Evolutionary conservation across 176 grass and related monocot species (phyloP), one percentile per base, ranked within the genome.

Genomic region (Bonia amplexicaulis): DNA sequence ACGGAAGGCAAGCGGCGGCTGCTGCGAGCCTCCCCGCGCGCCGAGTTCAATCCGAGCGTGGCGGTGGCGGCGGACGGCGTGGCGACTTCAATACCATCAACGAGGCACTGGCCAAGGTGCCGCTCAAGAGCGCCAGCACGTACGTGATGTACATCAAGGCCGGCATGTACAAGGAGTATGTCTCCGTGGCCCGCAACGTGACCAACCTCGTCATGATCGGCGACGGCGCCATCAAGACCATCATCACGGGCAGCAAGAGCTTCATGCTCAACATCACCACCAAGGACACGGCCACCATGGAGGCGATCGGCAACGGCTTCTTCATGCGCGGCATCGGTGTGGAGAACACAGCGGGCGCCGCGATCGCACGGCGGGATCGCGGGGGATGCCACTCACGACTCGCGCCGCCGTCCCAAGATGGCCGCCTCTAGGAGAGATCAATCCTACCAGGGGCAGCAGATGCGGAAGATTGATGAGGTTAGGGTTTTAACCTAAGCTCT

Each of bases 311-410:
- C 15, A 86, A 97, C 64, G 89, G 91, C 2, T 97, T 93, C 87
- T 88, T 93, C 69, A 92, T 90, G 67, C 82, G 80, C 57, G 90
- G 71, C 33, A 22, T 97, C 2, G 48, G 40, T 3, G 88, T 97
- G 66, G 94, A 97, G 85, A 97, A 97, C 89, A 93, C 91, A 11
- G 94, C 94, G 0, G 94, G 91, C 0, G 58, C 94, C 5, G n/a
- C n/a, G n/a, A n/a, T n/a, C n/a, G n/a, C n/a, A n/a, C n/a, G n/a
- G n/a, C n/a, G n/a, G n/a, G n/a, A n/a, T n/a, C n/a, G n/a, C n/a
- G n/a, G n/a, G n/a, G n/a, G n/a, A n/a, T n/a, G n/a, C n/a, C n/a
- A n/a, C n/a, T n/a, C n/a, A n/a, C n/a, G n/a, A n/a, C n/a, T n/a
- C n/a, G n/a, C n/a, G n/a, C n/a, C n/a, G n/a, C n/a, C n/a, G n/a